phyloP scores from a whole-genome alignment of 2,329 filamentous ascomycete species.

The Cylindrodendrum hubeiense region DNA sequence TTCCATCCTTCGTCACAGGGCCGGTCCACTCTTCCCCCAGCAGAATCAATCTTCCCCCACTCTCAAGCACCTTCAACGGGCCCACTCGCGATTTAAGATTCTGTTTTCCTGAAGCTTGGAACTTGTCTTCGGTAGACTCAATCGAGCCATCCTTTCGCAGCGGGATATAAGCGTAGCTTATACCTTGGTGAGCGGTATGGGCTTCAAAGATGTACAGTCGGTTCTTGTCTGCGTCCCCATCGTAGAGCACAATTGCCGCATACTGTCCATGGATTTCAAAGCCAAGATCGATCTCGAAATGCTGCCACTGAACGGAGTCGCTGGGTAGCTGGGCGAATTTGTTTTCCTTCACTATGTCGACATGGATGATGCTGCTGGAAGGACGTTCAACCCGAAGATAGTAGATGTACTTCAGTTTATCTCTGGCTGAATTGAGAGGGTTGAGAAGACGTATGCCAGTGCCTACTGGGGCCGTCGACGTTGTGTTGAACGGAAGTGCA shows the following conservation, averaged over 20 bases:
- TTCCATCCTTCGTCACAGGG: not conserved
- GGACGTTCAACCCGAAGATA: not conserved
- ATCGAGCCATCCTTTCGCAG: not conserved
- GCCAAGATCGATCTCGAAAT: not conserved
- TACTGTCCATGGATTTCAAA: not conserved
- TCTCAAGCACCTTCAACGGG: conserved; percentile 1
- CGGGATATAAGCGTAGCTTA: not conserved
- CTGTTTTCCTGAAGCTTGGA: not conserved
- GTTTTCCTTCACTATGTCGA: not conserved
- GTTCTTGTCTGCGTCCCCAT: not conserved
- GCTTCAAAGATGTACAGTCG: not conserved
- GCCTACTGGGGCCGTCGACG: not conserved
- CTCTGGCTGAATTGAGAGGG: not conserved
- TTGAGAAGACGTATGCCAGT: not conserved
- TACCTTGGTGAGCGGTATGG: not conserved
- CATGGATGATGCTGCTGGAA: not conserved
- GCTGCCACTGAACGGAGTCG: not conserved
- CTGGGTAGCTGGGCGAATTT: not conserved
- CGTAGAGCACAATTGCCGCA: not conserved
- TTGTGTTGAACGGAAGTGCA: not conserved
- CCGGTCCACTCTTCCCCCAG: not conserved
- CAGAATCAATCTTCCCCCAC: not conserved
- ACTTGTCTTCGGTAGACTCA: not conserved
- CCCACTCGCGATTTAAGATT: not conserved
- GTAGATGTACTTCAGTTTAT: not conserved